Evolutionary conservation across 2,329 filamentous ascomycete genomes (phyloP).

Genomic region (Cladorrhinum sp.): DNA sequence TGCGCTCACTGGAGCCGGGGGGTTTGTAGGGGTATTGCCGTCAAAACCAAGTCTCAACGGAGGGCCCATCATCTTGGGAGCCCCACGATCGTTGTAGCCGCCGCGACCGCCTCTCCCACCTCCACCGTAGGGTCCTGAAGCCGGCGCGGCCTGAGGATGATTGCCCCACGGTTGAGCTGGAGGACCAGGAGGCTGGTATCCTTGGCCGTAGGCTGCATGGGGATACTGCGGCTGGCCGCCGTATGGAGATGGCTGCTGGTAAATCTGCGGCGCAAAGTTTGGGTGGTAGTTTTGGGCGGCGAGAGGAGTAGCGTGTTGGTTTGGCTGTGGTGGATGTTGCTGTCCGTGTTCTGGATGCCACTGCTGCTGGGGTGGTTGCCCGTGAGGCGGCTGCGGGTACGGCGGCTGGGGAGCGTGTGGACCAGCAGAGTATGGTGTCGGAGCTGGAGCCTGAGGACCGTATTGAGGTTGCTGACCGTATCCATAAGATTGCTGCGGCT

Average conservation of each 20-base stretch:
- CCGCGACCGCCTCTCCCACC: constrained; percentile 41
- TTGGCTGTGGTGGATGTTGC: constrained; percentile 39
- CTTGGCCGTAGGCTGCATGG: constrained; percentile 32
- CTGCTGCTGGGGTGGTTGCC: constrained; percentile 39
- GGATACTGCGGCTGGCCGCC: constrained; percentile 24
- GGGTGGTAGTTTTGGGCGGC: constrained; percentile 56
- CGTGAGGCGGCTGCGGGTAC: constrained; percentile 44
- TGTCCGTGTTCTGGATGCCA: constrained; percentile 41
- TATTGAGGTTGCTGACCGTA: constrained; percentile 39
- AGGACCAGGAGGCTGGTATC: constrained; percentile 33
- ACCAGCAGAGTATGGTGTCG: constrained; percentile 27
- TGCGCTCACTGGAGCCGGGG: constrained; percentile 46
- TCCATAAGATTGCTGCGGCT: constrained; percentile 40
- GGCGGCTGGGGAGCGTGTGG: constrained; percentile 37
- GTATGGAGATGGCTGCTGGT: constrained; percentile 37
- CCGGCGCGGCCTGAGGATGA: constrained; percentile 31
- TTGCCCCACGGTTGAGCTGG: constrained; percentile 43
- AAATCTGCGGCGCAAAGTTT: constrained; percentile 56
- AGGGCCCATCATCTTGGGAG: constrained; percentile 47
- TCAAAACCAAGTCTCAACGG: constrained; percentile 56
- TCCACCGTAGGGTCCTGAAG: constrained; percentile 33
- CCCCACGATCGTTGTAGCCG: constrained; percentile 41
- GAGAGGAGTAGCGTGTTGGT: constrained; percentile 45
- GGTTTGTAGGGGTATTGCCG: constrained; percentile 35
- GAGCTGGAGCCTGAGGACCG: constrained; percentile 28